Evolutionary conservation across 1,284 basidiomycete species (phyloP).

Genomic region (Volvariella volvacea): DNA sequence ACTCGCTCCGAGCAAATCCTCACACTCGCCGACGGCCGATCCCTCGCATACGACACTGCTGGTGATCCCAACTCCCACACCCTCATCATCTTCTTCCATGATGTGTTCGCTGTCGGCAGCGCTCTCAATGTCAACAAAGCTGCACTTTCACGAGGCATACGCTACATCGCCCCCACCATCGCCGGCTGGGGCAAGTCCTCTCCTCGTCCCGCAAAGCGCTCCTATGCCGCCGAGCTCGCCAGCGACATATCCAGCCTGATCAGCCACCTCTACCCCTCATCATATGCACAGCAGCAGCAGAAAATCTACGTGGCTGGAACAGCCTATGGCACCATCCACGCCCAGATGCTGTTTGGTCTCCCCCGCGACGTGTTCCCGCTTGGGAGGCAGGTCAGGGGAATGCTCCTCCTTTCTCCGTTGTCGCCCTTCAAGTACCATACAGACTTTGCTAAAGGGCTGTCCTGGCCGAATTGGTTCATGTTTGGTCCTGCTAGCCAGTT

Average conservation of each 20-base stretch:
- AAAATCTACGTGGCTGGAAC: constrained; percentile 27
- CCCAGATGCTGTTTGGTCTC: constrained; percentile 52
- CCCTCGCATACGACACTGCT: constrained; percentile 43
- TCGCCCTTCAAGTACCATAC: constrained; percentile 41
- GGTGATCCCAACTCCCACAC: constrained; percentile 39
- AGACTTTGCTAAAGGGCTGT: constrained; percentile 35
- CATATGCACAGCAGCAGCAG: constrained; percentile 29
- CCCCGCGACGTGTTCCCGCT: constrained; percentile 45
- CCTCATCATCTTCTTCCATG: constrained; percentile 48
- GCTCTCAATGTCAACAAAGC: constrained; percentile 22
- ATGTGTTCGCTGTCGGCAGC: constrained; percentile 41
- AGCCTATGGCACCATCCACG: constrained; percentile 45
- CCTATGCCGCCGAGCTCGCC: constrained; percentile 37
- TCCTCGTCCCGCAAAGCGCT: constrained; percentile 22
- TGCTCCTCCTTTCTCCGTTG: constrained; percentile 40
- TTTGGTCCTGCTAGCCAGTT: constrained; percentile 36
- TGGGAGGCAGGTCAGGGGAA: constrained; percentile 35
- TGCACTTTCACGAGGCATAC: constrained; percentile 32
- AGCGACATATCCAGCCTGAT: constrained; percentile 42
- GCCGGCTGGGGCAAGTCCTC: constrained; percentile 52
- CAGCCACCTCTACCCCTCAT: constrained; percentile 40
- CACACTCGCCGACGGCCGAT: constrained; percentile 35
- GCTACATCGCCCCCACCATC: constrained; percentile 43
- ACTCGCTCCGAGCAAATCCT: constrained; percentile 15
- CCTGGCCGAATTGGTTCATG: constrained; percentile 39